phyloP scores from a whole-genome alignment of 2,329 filamentous ascomycete genomes.

The Penicillium psychrosexuale region DNA sequence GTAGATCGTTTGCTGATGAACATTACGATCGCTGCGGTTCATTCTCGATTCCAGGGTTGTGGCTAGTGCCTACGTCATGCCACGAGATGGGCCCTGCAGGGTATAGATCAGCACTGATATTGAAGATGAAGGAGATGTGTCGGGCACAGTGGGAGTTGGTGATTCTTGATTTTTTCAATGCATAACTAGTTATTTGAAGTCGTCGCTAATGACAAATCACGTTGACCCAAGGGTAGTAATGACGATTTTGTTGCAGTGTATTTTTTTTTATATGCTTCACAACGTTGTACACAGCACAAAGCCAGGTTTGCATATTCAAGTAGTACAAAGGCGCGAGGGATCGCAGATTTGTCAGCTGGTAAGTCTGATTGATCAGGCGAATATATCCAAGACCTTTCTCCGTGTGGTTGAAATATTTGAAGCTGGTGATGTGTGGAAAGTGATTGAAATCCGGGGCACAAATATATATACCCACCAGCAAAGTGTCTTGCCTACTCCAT shows the following conservation, averaged over 20 bases:
- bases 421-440: background rate
- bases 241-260: background rate
- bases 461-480: background rate
- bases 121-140: background rate
- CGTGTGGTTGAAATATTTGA: background rate
- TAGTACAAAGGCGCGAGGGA: background rate
- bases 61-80: constrained; percentile 3
- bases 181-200: background rate
- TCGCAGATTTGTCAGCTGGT: no score
- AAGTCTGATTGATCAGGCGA: background rate
- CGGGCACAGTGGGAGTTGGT: background rate
- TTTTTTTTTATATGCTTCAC: background rate
- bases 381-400: background rate
- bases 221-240: no score
- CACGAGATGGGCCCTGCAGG: background rate
- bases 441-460: background rate
- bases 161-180: background rate
- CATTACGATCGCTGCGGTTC: background rate
- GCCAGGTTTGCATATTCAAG: background rate
- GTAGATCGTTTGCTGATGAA: background rate
- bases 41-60: background rate
- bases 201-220: background rate
- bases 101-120: constrained; percentile 3
- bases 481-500: background rate
- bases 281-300: background rate